phyloP scores from a whole-genome alignment of 192 early-diverging fungal species.

The Allomyces arbusculus region DNA sequence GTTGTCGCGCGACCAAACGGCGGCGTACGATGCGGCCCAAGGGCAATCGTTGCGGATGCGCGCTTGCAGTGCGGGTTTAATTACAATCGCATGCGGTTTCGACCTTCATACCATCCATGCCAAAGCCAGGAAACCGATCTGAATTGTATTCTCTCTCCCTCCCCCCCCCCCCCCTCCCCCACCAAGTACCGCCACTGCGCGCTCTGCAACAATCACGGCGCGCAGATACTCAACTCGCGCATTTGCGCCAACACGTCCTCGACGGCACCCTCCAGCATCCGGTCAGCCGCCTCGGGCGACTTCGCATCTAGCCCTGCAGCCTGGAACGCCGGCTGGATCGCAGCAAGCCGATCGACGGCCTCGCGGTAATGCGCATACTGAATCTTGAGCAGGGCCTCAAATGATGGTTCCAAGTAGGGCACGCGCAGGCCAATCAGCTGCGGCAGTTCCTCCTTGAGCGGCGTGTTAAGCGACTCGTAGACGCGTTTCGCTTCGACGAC shows the following conservation, averaged over 20 bases:
- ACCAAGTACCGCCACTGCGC: too few species aligned
- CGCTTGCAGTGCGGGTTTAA: too few species aligned
- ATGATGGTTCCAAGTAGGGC: constrained; percentile 80
- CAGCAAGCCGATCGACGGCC: constrained; percentile 29
- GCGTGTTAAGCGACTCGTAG: constrained; percentile 64
- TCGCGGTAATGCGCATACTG: constrained; percentile 81
- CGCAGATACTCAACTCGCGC: constrained; percentile 56
- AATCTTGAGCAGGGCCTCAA: constrained; percentile 85
- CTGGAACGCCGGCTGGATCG: constrained; percentile 19
- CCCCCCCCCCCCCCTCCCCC: too few species aligned
- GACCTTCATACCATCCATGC: too few species aligned
- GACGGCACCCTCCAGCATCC: constrained; percentile 41
- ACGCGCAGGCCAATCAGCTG: constrained; percentile 72
- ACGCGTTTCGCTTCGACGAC: constrained; percentile 45
- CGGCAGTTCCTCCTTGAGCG: constrained; percentile 70
- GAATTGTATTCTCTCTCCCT: too few species aligned
- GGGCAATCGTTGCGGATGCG: too few species aligned
- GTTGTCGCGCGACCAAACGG: too few species aligned
- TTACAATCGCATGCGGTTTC: too few species aligned
- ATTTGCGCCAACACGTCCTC: constrained; percentile 72
- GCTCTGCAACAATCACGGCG: too few species aligned
- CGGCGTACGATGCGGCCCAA: too few species aligned
- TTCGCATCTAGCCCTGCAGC: neutral
- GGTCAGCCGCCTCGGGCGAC: constrained; percentile 20
- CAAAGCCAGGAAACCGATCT: too few species aligned